Percentiles rank a stretch among this genome's conserved stretches.
Evolutionary conservation across 768 basidiomycete species (phyloP).

Genomic region (Tricholoma flavovirens): DNA sequence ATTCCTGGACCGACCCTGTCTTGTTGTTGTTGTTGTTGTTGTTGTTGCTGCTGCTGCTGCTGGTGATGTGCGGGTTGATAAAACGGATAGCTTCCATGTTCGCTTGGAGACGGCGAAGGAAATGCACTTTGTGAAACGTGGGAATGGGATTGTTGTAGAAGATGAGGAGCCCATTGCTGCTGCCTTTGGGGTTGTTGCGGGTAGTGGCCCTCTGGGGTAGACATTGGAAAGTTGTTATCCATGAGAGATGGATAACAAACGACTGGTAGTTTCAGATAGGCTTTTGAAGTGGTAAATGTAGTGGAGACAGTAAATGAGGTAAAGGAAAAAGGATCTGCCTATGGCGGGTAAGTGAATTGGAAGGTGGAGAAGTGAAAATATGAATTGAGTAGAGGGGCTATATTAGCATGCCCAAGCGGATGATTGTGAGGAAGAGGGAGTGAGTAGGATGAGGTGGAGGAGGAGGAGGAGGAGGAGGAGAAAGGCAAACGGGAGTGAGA

Average conservation of each 20-base stretch:
- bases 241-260: neutral
- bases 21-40: neutral
- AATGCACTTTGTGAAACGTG: neutral
- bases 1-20: neutral
- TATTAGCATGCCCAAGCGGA: neutral
- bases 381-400: neutral
- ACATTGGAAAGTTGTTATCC: neutral
- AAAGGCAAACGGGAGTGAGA: neutral
- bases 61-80: neutral
- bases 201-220: neutral
- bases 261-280: neutral
- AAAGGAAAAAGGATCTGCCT: neutral
- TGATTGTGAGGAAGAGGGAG: neutral
- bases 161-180: conserved; percentile 5
- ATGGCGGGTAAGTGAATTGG: neutral
- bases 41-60: neutral
- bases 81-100: neutral
- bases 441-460: neutral
- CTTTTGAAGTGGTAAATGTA: neutral
- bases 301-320: neutral
- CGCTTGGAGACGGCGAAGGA: neutral
- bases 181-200: neutral
- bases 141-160: neutral
- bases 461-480: neutral
- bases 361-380: too few relatives aligned